Conservation (phyloP, 768 basidiomycete species). For the Sarcodon aspratus region DNA sequence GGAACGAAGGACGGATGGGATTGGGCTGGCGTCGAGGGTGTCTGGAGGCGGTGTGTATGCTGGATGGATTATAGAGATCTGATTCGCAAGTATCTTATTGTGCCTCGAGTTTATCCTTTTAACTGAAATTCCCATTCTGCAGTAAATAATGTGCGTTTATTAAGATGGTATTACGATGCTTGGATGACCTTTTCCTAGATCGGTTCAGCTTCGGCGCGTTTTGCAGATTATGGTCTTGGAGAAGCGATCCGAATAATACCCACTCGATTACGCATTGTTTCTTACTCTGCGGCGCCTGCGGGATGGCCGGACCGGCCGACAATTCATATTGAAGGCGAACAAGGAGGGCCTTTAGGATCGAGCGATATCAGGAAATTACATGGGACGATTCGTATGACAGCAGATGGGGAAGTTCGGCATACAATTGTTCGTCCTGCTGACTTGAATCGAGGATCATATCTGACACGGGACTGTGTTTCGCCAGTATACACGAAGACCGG, state of each 20-base stretch:
- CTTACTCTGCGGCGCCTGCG: slow-evolving; percentile 13
- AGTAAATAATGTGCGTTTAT: no score
- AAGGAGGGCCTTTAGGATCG: slow-evolving; percentile 27
- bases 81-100: no score
- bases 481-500: slow-evolving; percentile 14
- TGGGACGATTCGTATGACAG: slow-evolving; percentile 37
- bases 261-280: slow-evolving; percentile 27
- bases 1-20: slow-evolving; percentile 18
- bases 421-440: slow-evolving; percentile 25
- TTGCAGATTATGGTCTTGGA: slow-evolving; percentile 8
- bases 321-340: slow-evolving; percentile 39
- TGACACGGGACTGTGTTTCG: background rate
- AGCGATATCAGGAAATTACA: slow-evolving; percentile 23
- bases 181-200: no score
- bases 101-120: no score
- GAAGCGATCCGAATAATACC: slow-evolving; percentile 46
- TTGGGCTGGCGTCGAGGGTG: slow-evolving; percentile 70
- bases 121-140: no score
- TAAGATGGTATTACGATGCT: no score
- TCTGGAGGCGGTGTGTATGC: slow-evolving; percentile 65
- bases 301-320: slow-evolving; percentile 27
- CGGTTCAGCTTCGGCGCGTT: no score
- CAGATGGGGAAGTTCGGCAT: slow-evolving; percentile 42
- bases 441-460: background rate
- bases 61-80: slow-evolving; percentile 54